Conservation (phyloP, 768 basidiomycete genomes). For the Lactarius trivialis region DNA sequence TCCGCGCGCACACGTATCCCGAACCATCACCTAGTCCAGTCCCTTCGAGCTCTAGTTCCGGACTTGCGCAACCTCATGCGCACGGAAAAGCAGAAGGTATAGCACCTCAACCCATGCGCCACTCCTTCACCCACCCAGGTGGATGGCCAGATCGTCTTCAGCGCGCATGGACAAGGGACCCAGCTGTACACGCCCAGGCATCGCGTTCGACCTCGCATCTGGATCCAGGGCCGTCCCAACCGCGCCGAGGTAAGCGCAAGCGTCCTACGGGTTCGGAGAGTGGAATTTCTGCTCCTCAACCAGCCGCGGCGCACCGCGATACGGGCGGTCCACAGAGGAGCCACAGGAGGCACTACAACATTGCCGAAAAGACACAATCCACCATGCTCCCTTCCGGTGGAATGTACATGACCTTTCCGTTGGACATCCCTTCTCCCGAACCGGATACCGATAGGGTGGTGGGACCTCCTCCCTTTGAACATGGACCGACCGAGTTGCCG, state of each 20-base stretch:
- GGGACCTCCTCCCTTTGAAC: slow-evolving; percentile 19
- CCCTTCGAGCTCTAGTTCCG: slow-evolving; percentile 10
- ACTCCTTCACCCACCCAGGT: slow-evolving; percentile 19
- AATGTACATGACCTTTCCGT: slow-evolving; percentile 22
- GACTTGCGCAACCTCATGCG: neutral
- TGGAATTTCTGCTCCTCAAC: neutral
- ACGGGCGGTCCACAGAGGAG: slow-evolving; percentile 12
- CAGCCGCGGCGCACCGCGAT: slow-evolving; percentile 8
- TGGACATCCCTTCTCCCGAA: slow-evolving; percentile 20
- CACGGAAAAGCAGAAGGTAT: slow-evolving; percentile 16
- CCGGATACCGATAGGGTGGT: slow-evolving; percentile 7
- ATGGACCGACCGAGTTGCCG: slow-evolving; percentile 19
- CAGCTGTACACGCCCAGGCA: neutral
- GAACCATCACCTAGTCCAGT: slow-evolving; percentile 6
- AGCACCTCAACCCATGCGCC: slow-evolving; percentile 20
- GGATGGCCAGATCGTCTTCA: slow-evolving; percentile 18
- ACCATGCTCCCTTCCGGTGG: slow-evolving; percentile 22
- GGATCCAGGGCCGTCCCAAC: neutral
- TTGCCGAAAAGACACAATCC: slow-evolving; percentile 22
- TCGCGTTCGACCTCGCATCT: neutral
- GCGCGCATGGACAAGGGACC: slow-evolving; percentile 1
- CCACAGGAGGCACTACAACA: slow-evolving; percentile 19
- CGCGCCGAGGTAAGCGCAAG: slow-evolving; percentile 16
- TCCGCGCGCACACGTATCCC: neutral
- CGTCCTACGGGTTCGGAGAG: slow-evolving; percentile 11